Conservation (phyloP, 495 filamentous ascomycete genomes). For the Talaromyces thailandensis region DNA sequence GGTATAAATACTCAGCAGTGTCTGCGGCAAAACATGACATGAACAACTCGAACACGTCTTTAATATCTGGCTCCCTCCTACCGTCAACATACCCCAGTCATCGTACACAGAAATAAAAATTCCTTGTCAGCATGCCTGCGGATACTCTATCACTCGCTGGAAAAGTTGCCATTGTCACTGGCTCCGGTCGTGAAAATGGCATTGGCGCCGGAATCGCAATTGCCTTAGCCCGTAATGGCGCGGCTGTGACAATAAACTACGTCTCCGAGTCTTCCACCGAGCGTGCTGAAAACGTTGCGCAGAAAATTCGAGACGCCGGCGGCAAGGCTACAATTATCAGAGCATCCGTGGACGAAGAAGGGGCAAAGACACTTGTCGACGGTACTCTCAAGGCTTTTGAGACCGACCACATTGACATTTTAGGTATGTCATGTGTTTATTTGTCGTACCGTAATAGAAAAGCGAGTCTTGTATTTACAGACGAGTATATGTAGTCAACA, state of each 20-base stretch:
- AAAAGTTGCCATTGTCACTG: conserved; percentile 33
- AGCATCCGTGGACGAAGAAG: neutral
- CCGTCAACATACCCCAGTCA: neutral
- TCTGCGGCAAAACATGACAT: neutral
- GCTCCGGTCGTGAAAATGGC: conserved; percentile 12
- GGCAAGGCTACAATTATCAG: neutral
- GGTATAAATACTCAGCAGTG: neutral
- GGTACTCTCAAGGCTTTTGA: conserved; percentile 11
- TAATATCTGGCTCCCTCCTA: neutral
- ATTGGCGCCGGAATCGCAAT: conserved; percentile 15
- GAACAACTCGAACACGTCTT: neutral
- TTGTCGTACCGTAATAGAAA: neutral
- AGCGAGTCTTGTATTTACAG: neutral
- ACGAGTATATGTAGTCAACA: neutral
- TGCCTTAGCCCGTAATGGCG: conserved; percentile 13
- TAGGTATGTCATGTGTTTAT: neutral
- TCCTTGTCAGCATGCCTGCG: neutral
- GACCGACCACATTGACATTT: conserved; percentile 16
- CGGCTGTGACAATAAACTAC: conserved; percentile 9
- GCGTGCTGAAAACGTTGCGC: neutral
- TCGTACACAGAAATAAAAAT: neutral
- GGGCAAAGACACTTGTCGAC: conserved; percentile 10
- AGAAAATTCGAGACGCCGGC: neutral
- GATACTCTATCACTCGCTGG: conserved; percentile 16
- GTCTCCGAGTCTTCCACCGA: neutral